A percentile compares a stretch with the other conserved stretches of the same genome.
phyloP scores from a whole-genome alignment of 176 grass and related monocot species.

The Hsuehochloa calcarea region DNA sequence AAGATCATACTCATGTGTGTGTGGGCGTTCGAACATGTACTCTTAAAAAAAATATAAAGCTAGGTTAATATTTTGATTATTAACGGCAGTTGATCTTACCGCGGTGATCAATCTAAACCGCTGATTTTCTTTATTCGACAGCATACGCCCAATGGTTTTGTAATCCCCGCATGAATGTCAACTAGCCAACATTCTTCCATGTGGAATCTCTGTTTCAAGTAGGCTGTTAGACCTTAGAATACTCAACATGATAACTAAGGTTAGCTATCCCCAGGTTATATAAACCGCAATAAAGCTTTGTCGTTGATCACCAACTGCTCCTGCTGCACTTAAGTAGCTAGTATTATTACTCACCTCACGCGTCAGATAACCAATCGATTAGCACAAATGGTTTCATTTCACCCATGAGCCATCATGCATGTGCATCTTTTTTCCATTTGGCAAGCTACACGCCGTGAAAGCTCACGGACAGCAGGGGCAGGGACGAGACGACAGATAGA shows the following conservation, averaged over 20 bases:
- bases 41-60: no score
- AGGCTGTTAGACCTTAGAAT: not conserved
- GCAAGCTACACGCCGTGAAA: not conserved
- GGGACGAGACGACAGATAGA: not conserved
- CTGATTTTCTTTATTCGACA: not conserved
- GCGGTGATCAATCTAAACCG: not conserved
- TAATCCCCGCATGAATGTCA: not conserved
- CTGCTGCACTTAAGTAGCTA: not conserved
- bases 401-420: slow-evolving; percentile 5
- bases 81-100: no score
- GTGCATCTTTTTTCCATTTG: slow-evolving; percentile 18
- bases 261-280: not conserved
- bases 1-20: no score
- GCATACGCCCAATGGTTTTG: no score
- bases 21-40: no score
- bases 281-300: not conserved
- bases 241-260: not conserved
- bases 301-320: not conserved
- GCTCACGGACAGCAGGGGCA: not conserved
- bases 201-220: not conserved
- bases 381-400: not conserved
- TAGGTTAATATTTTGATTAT: not conserved
- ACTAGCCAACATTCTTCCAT: not conserved
- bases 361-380: not conserved
- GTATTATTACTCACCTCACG: not conserved